Conservation (phyloP, 345 rosid genomes). For the Dimocarpus longan region DNA sequence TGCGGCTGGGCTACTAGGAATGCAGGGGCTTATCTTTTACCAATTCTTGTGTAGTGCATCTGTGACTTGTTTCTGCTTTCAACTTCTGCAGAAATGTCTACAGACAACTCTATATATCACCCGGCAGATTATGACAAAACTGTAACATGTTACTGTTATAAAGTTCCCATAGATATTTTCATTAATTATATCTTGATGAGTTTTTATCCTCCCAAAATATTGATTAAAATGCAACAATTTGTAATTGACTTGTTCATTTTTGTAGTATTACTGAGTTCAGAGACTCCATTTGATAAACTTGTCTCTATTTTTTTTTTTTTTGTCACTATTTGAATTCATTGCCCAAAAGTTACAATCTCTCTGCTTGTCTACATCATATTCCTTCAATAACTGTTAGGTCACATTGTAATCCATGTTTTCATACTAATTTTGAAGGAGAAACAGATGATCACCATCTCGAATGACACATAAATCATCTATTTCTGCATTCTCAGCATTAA, state of each 20-base stretch:
- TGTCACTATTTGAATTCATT: constrained; percentile 21
- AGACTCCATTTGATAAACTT: constrained; percentile 21
- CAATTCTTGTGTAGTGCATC: neutral
- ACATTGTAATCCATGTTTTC: constrained; percentile 31
- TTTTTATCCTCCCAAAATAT: constrained; percentile 14
- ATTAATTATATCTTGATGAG: constrained; percentile 11
- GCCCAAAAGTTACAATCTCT: constrained; percentile 36
- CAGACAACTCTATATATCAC: neutral
- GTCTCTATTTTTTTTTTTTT: constrained; percentile 20
- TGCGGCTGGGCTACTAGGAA: constrained; percentile 17
- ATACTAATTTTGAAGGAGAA: constrained; percentile 49
- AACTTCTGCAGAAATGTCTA: constrained; percentile 12
- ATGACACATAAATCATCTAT: constrained; percentile 76
- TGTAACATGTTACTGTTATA: constrained; percentile 23
- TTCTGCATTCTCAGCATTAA: constrained; percentile 71
- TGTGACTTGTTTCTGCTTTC: constrained; percentile 3
- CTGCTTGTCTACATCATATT: constrained; percentile 11
- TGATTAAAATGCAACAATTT: constrained; percentile 22
- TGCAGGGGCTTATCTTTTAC: neutral
- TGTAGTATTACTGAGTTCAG: constrained; percentile 14
- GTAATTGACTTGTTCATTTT: constrained; percentile 22
- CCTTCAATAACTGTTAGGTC: constrained; percentile 22
- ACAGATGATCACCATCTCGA: constrained; percentile 94
- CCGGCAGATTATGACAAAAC: neutral
- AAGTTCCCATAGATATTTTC: neutral